Evolutionary conservation across 1,284 basidiomycete species (phyloP), one percentile per base, ranked within the genome.

Genomic region (Boletus hoseneyae): DNA sequence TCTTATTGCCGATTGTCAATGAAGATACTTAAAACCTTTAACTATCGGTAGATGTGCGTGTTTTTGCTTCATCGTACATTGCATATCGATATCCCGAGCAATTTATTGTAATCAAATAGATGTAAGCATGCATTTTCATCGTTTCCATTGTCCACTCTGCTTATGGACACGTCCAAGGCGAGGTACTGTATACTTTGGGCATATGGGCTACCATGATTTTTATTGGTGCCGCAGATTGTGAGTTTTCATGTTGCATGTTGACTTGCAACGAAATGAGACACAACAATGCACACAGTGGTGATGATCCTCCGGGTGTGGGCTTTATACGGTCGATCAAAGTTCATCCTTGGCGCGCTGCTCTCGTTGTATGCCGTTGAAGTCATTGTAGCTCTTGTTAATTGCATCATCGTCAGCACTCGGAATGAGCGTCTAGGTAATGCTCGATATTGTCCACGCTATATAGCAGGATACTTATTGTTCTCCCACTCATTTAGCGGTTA

Each of bases 261-360:
- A 9, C 16, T 36, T 42, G 21, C 13, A 15, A 1, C 19, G n/a
- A 38, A 8, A 13, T 13, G 23, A 33, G n/a, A 13, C 8, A 32
- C 18, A 12, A n/a, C 18, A 6, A 18, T 35, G 19, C 10, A 32
- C 23, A 1, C 15, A 44, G 47, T 39, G 23, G 34, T 13, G 16
- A 48, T 42, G 47, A 44, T 48, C 33, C 41, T 48, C 7, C 21
- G 47, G 6, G 47, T 43, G 7, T 49, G 42, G 42, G 42, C 42
- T 15, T 2, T 45, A 18, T 43, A 27, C 16, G n/a, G 8, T 19
- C 47, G 8, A 38, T 43, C 41, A 3, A 37, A 10, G 19, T 6
- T n/a, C 3, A 35, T 49, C 3, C 16, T 49, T 27, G 42, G 16
- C 16, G 12, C 15, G 6, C 42, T 49, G 7, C 16, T 43, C 13